Evolutionary conservation across 306 rosid species (phyloP), one percentile per base, ranked within the genome.

Genomic region (Styphnolobium japonicum): DNA sequence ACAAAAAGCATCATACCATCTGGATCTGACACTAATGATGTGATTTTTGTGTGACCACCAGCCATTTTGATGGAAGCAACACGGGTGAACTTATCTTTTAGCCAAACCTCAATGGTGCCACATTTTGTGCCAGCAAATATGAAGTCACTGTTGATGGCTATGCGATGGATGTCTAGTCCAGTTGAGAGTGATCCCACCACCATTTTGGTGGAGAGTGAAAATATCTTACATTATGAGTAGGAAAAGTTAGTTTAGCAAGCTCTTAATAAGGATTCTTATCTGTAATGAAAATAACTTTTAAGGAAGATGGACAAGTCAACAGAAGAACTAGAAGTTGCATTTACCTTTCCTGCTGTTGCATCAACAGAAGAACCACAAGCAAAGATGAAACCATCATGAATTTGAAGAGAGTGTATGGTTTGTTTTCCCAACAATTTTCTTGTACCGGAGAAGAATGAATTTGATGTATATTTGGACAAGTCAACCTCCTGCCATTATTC

Each of bases 381-480:
- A 37, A 83, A 88, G 14, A 95, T 88, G 25, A 76, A 62, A 49
- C 87, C 97, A 52, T 85, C 97, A 12, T 78, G 90, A 60, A 95
- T 68, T n/a, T 90, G 87, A 80, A 95, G 87, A 77, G 97, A 80
- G 61, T 88, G 82, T 71, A 95, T 84, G 83, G 82, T 80, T 75
- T 95, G 98, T 82, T 92, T 95, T 73, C 97, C 90, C 67, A 95
- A 71, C 63, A 95, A 76, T 82, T 88, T 95, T 82, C 91, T 87
- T 63, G 94, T 89, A 0, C 97, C 97, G 2, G 97, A 75, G 82
- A 91, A 95, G 87, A 92, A 87, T 72, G 92, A 72, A 71, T 65
- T 88, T 67, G 92, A 81, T 70, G 92, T 87, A 25, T 85, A 36
- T 3, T 72, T 82, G 49, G 86, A 71, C 85, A 95, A 87, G 88